Conservation (phyloP, 345 rosid genomes). For the Cardamine chenopodiifolia region DNA sequence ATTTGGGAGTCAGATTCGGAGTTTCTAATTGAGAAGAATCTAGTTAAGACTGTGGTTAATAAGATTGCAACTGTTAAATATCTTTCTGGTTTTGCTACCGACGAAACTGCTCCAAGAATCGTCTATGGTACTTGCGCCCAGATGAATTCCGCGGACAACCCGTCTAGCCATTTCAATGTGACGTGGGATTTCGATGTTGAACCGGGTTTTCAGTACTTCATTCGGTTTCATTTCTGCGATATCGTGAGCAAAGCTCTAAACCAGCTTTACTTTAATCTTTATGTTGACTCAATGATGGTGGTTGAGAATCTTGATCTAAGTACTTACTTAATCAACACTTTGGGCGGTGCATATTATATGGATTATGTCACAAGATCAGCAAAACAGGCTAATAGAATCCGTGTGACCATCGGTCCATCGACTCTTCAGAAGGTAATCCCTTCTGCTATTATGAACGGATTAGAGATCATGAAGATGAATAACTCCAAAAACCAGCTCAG, state of each 20-base stretch:
- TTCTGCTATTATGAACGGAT: constrained; percentile 66
- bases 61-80: constrained; percentile 58
- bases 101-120: constrained; percentile 57
- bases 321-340: constrained; percentile 10
- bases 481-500: constrained; percentile 57
- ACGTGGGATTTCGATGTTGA: constrained; percentile 78
- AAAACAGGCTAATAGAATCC: constrained; percentile 46
- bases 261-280: constrained; percentile 74
- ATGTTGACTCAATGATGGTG: constrained; percentile 56
- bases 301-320: constrained; percentile 57
- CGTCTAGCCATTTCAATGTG: constrained; percentile 67
- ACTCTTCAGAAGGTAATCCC: constrained; percentile 36
- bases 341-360: constrained; percentile 54
- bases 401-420: constrained; percentile 62
- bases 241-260: constrained; percentile 56
- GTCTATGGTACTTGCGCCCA: constrained; percentile 71
- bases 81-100: constrained; percentile 52
- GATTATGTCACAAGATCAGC: constrained; percentile 57
- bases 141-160: constrained; percentile 60
- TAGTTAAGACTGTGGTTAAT: constrained; percentile 50
- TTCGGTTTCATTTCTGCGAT: constrained; percentile 90
- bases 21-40: constrained; percentile 46
- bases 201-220: constrained; percentile 66
- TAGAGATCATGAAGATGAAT: constrained; percentile 81
- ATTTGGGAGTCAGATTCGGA: constrained; percentile 73